phyloP scores from a whole-genome alignment of 202 grass and related monocot genomes.

The Setaria viridis region DNA sequence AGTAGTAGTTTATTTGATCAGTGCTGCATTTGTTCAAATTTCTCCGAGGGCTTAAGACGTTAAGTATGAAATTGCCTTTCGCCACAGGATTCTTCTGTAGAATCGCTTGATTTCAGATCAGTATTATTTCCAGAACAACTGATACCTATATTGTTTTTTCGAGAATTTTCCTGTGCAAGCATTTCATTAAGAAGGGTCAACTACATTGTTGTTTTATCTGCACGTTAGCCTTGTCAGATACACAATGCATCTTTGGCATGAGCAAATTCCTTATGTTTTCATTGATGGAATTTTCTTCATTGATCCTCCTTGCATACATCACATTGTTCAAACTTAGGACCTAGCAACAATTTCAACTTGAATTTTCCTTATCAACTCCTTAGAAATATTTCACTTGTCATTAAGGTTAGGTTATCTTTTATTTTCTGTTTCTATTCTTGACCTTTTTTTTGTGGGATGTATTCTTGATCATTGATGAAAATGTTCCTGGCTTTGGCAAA shows the following conservation, averaged over 20 bases:
- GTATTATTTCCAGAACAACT: not conserved
- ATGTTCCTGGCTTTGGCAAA: not conserved
- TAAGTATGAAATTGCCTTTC: not conserved
- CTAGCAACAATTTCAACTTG: not conserved
- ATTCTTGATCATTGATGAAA: not conserved
- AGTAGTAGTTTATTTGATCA: not conserved
- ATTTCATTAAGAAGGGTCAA: not conserved
- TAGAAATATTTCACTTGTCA: not conserved
- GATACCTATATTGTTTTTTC: not conserved
- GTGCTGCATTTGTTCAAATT: not conserved
- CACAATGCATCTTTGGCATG: not conserved
- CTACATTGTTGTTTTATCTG: conserved; percentile 11
- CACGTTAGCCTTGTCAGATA: not conserved
- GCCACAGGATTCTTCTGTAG: not conserved
- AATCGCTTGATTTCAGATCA: not conserved
- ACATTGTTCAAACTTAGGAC: not conserved
- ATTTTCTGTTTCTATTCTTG: not conserved
- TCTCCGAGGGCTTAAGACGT: not conserved
- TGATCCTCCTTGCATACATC: not conserved
- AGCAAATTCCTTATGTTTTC: not conserved
- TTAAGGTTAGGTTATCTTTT: not conserved
- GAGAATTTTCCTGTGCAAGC: no score
- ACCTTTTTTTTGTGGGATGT: not conserved
- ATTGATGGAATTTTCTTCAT: not conserved
- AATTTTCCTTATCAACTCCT: not conserved